Base-by-base conservation (phyloP, 148 eudicot genomes). In the Rhododendron mucronatum region DNA sequence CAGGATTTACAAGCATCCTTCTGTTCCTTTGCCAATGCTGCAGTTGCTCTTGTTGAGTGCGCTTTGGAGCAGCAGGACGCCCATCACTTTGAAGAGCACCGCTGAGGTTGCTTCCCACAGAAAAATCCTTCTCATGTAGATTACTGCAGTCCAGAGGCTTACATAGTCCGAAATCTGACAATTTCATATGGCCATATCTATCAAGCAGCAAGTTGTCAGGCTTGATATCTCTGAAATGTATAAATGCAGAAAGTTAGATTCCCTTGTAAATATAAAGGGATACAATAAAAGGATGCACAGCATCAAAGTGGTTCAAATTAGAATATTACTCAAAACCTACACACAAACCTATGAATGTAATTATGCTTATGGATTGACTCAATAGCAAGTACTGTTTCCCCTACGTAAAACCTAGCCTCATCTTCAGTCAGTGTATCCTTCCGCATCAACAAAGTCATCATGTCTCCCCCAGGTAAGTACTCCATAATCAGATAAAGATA, bases 391-490 rank as follows among this genome's bases (percentile, higher is more conserved):
- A 97, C 96, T 77, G 99, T 97, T 91, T 97, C 99, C 65, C 93
- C 99, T 77, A 97, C 96, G 87, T 97, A 97, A 88, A 97, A 97
- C 88, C 95, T 92, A 39, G 98, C 99, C 91, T 97, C 99, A 84
- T 93, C 93, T 90, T 97, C 99, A 28, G 98, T 95, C 82, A 97
- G 87, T 45, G 95, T 97, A 88, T 97, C 99, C 90, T 97, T 97
- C 13, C 99, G 93, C 99, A 97, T 97, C 83, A 97, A 92, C 89
- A 97, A 89, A 69, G 99, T 97, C 99, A 97, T 97, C 98, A 97
- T 97, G 91, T 97, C 99, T 85, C 99, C 99, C 82, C 99, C 99
- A 86, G 99, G 99, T 73, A 97, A 92, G 88, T 97, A 97, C 88
- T 97, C 99, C 99, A 97, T 97, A 85, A 97, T 91, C 74, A 97